These are phyloP conservation scores for Myriosclerotinia scirpicola DNA, from an alignment of 2,329 filamentous ascomycete genomes.

Conservation along the genomic window DNA sequence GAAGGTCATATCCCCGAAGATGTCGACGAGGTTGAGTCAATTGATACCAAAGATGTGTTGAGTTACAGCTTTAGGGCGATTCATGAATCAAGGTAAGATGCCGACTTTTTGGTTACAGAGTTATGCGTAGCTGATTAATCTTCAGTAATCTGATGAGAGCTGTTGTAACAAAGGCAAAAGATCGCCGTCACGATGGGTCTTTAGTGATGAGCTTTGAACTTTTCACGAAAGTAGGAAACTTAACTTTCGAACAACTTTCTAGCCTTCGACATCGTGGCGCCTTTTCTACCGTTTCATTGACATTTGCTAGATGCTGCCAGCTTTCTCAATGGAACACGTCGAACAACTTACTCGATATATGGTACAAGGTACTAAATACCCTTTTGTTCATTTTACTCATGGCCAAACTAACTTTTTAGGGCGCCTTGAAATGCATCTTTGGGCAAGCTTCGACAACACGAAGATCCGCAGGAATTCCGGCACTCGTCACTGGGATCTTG, in stretches of 20 bases:
- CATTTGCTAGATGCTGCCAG: constrained; percentile 79
- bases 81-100: constrained; percentile 83
- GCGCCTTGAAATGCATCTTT: constrained; percentile 68
- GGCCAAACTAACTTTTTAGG: constrained; percentile 45
- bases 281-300: constrained; percentile 88
- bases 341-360: constrained; percentile 52
- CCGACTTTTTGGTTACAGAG: not conserved
- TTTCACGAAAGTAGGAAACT: constrained; percentile 65
- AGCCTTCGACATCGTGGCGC: constrained; percentile 86
- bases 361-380: constrained; percentile 65
- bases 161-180: constrained; percentile 52
- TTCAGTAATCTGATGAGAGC: constrained; percentile 68
- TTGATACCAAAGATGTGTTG: constrained; percentile 83
- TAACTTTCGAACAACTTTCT: constrained; percentile 80
- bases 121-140: constrained; percentile 21
- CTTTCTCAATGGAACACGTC: constrained; percentile 42
- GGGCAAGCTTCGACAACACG: constrained; percentile 80
- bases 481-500: constrained; percentile 79
- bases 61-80: constrained; percentile 94
- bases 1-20: constrained; percentile 83
- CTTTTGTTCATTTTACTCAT: not conserved
- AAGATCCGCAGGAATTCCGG: constrained; percentile 87
- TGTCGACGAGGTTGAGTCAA: constrained; percentile 66
- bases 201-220: constrained; percentile 53
- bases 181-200: constrained; percentile 45